Evolutionary conservation across 805 yeast species (phyloP).

Genomic region (Sugiyamaella qingdaonensis): DNA sequence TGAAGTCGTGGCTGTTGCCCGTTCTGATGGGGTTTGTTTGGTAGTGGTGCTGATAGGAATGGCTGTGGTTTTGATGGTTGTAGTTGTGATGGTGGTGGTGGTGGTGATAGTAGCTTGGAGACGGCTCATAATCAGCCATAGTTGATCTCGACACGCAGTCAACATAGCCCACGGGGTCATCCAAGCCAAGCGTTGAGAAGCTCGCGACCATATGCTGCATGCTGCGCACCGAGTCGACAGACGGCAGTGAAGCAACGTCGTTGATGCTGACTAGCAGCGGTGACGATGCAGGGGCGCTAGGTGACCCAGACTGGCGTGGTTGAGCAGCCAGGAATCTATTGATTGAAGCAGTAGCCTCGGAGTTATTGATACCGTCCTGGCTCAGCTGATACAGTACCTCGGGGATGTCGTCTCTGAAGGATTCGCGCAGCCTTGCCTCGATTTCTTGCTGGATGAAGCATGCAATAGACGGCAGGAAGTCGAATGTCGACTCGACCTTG

Average conservation of each 20-base stretch:
- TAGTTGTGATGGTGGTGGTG: neutral
- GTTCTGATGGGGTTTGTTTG: neutral
- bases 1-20: too few species aligned
- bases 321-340: neutral
- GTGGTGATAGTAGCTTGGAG: too few species aligned
- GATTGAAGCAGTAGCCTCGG: neutral
- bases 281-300: neutral
- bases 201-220: slow-evolving; percentile 2
- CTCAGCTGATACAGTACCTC: slow-evolving; percentile 30
- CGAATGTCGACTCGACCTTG: slow-evolving; percentile 29
- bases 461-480: slow-evolving; percentile 30
- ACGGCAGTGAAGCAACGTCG: neutral
- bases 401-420: slow-evolving; percentile 34
- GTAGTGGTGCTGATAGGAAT: neutral
- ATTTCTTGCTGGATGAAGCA: slow-evolving; percentile 23
- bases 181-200: neutral
- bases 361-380: slow-evolving; percentile 8
- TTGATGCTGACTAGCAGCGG: neutral
- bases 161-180: neutral
- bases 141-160: slow-evolving; percentile 8
- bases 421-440: slow-evolving; percentile 23
- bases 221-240: neutral
- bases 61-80: neutral
- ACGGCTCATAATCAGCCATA: neutral
- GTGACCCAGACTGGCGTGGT: neutral